Base-by-base conservation (phyloP, 345 rosid genomes). In the Syzygium oleosum region DNA sequence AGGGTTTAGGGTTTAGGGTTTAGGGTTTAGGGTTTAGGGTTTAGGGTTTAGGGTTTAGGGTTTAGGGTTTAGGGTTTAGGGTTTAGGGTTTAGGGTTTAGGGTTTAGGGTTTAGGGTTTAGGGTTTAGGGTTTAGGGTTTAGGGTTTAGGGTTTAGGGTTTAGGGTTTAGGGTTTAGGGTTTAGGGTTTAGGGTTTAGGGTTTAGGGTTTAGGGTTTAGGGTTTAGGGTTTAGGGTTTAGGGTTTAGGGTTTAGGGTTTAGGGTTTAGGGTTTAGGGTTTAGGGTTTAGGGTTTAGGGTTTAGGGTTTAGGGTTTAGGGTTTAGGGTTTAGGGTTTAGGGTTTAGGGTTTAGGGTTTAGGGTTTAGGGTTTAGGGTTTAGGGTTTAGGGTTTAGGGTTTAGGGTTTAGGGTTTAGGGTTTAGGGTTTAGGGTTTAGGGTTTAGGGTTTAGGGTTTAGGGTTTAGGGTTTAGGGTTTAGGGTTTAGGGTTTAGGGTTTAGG, bases 131-230 rank as follows among this genome's bases (percentile, higher is more conserved):
- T 34, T 88, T 79, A 31, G 86, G 85, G 85, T 88, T 84, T 84
- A 51, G 87, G 84, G 84, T 85, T 84, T 49, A 9, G 87, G 84
- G 89, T 85, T 87, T 87, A 78, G 85, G 85, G 85, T 77, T 79
- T 87, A 52, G 85, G 88, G 85, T 79, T 52, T 79, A 87, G 87
- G 87, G 90, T 84, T 89, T 89, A 61, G 86, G 90, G 90, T 84
- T 89, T 89, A 87, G 89, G 90, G 89, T 87, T 89, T 87, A 59
- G 89, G 88, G 88, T 87, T 89, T 68, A 56, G 88, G 78, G 87
- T 88, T 86, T 87, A 83, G 77, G 87, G 90, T 88, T 85, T 86
- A 86, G 58, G 77, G 88, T 87, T 86, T 86, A 77, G 79, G 78
- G 84, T 73, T 86, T 68, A 46, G 38, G 89, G 88, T 88, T 87